Conservation (phyloP, 495 filamentous ascomycete genomes). For the Podospora sp. region DNA sequence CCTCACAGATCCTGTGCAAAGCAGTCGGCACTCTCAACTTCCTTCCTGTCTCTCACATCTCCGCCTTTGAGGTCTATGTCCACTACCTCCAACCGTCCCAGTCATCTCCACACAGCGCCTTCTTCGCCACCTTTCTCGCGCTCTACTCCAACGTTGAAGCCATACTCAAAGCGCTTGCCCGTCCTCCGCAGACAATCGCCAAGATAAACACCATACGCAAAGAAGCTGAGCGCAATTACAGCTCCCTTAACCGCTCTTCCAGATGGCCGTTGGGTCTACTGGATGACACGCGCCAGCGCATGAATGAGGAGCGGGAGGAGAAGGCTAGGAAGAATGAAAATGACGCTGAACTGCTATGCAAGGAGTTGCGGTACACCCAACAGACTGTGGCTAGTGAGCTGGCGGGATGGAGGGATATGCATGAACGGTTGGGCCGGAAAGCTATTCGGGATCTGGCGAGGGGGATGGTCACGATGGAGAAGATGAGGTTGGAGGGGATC, state of each 20-base stretch:
- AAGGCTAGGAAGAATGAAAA: conserved; percentile 65
- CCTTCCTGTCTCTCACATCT: conserved; percentile 67
- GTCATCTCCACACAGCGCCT: conserved; percentile 71
- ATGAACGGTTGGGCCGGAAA: conserved; percentile 72
- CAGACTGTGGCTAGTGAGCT: conserved; percentile 89
- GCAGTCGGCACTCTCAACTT: conserved; percentile 62
- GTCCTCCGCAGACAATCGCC: conserved; percentile 76
- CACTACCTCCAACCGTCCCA: conserved; percentile 66
- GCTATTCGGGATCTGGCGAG: conserved; percentile 75
- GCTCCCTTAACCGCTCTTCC: conserved; percentile 69
- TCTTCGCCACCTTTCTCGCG: conserved; percentile 74
- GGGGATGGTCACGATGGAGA: conserved; percentile 77
- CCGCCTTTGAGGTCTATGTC: conserved; percentile 73
- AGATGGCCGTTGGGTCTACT: conserved; percentile 82
- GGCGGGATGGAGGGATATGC: conserved; percentile 89
- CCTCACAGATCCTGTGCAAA: conserved; percentile 60
- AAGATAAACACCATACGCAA: conserved; percentile 66
- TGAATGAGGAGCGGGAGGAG: conserved; percentile 76
- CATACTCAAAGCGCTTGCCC: conserved; percentile 75
- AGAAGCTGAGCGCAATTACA: conserved; percentile 72
- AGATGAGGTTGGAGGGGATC: conserved; percentile 76
- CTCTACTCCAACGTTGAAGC: conserved; percentile 78
- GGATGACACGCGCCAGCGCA: conserved; percentile 82
- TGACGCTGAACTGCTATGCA: conserved; percentile 67
- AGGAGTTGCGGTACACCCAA: conserved; percentile 88